These are phyloP conservation scores for Penicillium chermesinum DNA, from an alignment of 495 filamentous ascomycete genomes.

Conservation along the genomic window DNA sequence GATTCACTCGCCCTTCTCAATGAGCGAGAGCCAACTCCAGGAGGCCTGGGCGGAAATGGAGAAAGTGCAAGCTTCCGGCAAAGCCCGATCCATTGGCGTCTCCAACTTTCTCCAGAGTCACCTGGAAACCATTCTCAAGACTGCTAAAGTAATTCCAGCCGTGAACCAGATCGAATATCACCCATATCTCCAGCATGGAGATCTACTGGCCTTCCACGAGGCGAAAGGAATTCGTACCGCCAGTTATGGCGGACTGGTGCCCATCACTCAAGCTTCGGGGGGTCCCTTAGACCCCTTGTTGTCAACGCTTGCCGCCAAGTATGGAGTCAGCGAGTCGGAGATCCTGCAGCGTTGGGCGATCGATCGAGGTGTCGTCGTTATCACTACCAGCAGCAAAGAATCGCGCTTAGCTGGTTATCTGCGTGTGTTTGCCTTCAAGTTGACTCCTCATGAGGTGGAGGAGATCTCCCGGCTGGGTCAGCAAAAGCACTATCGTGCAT, in stretches of 20 bases:
- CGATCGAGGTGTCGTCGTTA: slow-evolving; percentile 69
- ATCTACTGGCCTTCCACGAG: slow-evolving; percentile 60
- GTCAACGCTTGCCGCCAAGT: slow-evolving; percentile 62
- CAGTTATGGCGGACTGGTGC: slow-evolving; percentile 65
- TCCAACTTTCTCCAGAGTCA: slow-evolving; percentile 71
- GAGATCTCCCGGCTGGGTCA: slow-evolving; percentile 57
- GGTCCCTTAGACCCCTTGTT: slow-evolving; percentile 66
- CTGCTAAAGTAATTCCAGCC: slow-evolving; percentile 57
- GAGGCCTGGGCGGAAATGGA: slow-evolving; percentile 74
- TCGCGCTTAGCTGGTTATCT: slow-evolving; percentile 63
- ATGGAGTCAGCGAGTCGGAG: slow-evolving; percentile 65
- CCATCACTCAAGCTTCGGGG: slow-evolving; percentile 56
- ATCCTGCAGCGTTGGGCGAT: slow-evolving; percentile 72
- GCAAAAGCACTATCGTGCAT: slow-evolving; percentile 64
- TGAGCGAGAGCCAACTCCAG: slow-evolving; percentile 58
- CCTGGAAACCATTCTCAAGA: slow-evolving; percentile 62
- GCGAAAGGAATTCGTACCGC: slow-evolving; percentile 62
- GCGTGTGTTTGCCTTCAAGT: slow-evolving; percentile 57
- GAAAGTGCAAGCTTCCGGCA: slow-evolving; percentile 59
- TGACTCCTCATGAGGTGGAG: slow-evolving; percentile 66
- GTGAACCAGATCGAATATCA: slow-evolving; percentile 91
- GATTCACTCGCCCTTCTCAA: slow-evolving; percentile 71
- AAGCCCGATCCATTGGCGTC: slow-evolving; percentile 74
- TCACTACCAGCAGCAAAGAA: slow-evolving; percentile 76
- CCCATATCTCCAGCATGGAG: slow-evolving; percentile 74